phyloP scores from a whole-genome alignment of 345 rosid genomes.

The Brassica carinata region DNA sequence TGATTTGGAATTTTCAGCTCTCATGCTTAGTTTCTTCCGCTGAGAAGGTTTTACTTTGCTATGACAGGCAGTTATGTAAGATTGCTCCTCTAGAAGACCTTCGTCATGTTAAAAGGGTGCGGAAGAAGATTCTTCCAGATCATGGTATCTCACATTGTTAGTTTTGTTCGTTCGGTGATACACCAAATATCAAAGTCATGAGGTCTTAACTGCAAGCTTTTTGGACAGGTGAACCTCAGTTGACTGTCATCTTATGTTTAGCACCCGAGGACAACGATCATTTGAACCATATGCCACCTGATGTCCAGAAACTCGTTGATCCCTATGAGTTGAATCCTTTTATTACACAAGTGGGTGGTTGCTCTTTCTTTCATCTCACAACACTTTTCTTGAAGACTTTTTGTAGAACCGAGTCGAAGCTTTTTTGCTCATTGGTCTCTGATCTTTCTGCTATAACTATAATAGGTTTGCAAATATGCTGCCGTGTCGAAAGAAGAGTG shows the following conservation, averaged over 20 bases:
- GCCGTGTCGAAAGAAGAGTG: slow-evolving; percentile 79
- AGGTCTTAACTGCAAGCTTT: slow-evolving; percentile 28
- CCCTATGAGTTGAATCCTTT: slow-evolving; percentile 80
- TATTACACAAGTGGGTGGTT: slow-evolving; percentile 71
- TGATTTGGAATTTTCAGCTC: background rate
- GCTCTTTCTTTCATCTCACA: slow-evolving; percentile 28
- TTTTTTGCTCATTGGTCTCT: background rate
- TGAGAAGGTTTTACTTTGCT: slow-evolving; percentile 30
- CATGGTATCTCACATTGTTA: slow-evolving; percentile 38
- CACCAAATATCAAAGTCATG: background rate
- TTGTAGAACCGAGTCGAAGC: background rate
- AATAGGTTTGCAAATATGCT: slow-evolving; percentile 71
- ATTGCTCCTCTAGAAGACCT: slow-evolving; percentile 65
- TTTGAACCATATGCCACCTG: slow-evolving; percentile 43
- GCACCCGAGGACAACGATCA: slow-evolving; percentile 47
- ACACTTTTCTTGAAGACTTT: background rate
- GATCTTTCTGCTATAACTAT: background rate
- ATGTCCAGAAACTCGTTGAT: slow-evolving; percentile 56
- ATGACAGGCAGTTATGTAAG: slow-evolving; percentile 62
- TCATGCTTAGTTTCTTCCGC: slow-evolving; percentile 8
- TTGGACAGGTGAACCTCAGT: slow-evolving; percentile 58
- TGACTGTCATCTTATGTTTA: slow-evolving; percentile 67
- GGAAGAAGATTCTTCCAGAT: slow-evolving; percentile 44
- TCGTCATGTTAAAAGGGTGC: slow-evolving; percentile 76
- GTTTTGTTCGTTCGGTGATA: background rate